Base-by-base conservation (phyloP, 1,284 basidiomycete species). In the Irpex rosettiformis region DNA sequence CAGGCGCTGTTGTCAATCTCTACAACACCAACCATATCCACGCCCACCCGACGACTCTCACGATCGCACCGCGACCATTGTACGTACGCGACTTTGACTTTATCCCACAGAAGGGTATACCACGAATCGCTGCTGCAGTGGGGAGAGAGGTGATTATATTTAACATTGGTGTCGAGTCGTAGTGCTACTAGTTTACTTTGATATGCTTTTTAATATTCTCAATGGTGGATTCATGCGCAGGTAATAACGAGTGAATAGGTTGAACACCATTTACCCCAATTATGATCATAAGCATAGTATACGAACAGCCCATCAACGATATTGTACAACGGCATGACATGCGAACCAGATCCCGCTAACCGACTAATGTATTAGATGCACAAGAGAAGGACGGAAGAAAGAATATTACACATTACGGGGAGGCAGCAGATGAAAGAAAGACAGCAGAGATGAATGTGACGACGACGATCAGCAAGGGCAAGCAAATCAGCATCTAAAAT, bases 61-160 rank as follows among this genome's bases (percentile, higher is more conserved):
- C 72, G 48, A 67, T 92, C 55, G 79, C 79, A 22, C 76, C 82
- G 24, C 79, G 79, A 24, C 89, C 89, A 18, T 80, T 86, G 68
- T 77, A 79, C 60, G 76, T 91, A 40, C 78, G 81, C 52, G 86
- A 89, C 67, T 90, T 93, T 66, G 89, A 92, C 73, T 93, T 91
- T 72, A 69, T 92, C 55, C 76, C 79, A 7, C 64, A 77, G 33
- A 73, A 73, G 29, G 80, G 82, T 29, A 83, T 84, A 61, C 82
- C 86, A 55, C 75, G 84, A 47, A 79, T 93, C 58, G 89, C 79
- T 2, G 84, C 83, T 4, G 88, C 85, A 13, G 77, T 88, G 21
- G 86, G 86, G 43, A 72, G 76, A 57, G 79, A 80, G 56, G 71
- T 91, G 1, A 60, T 75, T 33, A 65, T 74, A 11, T 74, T 74